Evolutionary conservation across 1,139 yeast species (phyloP), one percentile per base, ranked within the genome.

Genomic region (Sugiyamaella castrensis): DNA sequence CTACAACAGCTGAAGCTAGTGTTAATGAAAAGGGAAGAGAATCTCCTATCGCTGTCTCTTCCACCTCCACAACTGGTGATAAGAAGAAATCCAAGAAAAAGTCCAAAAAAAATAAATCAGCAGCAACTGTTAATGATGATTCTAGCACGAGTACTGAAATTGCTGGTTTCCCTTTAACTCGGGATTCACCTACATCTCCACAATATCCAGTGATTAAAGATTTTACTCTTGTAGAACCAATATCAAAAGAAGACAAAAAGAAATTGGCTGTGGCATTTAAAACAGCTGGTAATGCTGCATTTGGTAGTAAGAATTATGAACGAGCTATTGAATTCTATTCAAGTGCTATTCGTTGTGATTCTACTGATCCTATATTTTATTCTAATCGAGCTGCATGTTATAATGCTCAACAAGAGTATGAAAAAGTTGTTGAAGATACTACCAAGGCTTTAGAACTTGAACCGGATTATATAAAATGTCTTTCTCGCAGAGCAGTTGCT

Each of bases 351-450:
- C 68, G 75, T 53, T 76, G 88, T 64, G 59, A 63, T 54, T 82
- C 82, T 64, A 71, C 75, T 56, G 97, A 92, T 68, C 91, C 97
- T 12, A 86, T 91, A 38, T 92, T 80, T 71, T 91, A 84, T 72
- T 88, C 97, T 54, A 91, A 91, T 74, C 80, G 96, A 71, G 89
- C 97, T 26, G 98, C 98, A 15, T 92, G 97, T 71, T 87, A 87
- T 70, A 86, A 89, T 49, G 87, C 95, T 15, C 74, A 87, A 58
- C 80, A 82, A 53, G 80, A 89, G 57, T 82, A 80, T 64, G 87
- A 86, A 60, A 83, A 87, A 64, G 96, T 89, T 40, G 78, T 94
- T 57, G 87, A 82, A 59, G 96, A 88, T 67, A 84, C 96, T 52
- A 81, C 96, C 29, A 80, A 77, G 56, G 98, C 98, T 35, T 77